phyloP scores from a whole-genome alignment of 306 rosid genomes.

The Styphnolobium japonicum region DNA sequence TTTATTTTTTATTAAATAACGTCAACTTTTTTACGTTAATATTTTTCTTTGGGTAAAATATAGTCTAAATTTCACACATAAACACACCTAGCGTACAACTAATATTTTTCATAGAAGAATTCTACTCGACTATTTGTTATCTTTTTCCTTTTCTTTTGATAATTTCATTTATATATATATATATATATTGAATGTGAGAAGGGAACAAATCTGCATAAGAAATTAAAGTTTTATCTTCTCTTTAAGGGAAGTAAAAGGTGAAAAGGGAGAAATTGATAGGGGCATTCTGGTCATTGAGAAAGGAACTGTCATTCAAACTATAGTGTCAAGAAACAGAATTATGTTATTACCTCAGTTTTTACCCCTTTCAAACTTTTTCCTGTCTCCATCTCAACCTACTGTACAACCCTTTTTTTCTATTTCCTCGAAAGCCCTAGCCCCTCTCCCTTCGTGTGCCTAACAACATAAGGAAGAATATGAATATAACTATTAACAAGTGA shows the following conservation, averaged over 20 bases:
- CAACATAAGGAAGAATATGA: constrained; percentile 32
- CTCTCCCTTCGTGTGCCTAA: background rate
- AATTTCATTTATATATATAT: background rate
- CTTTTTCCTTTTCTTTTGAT: too few species aligned
- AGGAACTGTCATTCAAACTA: constrained; percentile 73
- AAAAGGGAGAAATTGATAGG: constrained; percentile 18
- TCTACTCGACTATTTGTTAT: too few species aligned
- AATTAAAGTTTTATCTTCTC: constrained; percentile 24
- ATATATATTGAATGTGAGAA: background rate
- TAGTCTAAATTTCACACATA: too few species aligned
- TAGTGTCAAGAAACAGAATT: constrained; percentile 54
- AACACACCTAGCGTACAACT: too few species aligned
- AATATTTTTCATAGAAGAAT: too few species aligned
- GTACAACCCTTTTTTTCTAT: constrained; percentile 37
- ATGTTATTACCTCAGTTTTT: constrained; percentile 56
- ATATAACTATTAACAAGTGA: constrained; percentile 21
- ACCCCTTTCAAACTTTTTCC: constrained; percentile 43
- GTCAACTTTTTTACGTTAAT: too few species aligned
- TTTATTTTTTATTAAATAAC: too few species aligned
- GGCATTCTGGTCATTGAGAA: constrained; percentile 47
- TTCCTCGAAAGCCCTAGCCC: constrained; percentile 45
- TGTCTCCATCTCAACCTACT: constrained; percentile 47
- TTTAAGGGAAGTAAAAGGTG: constrained; percentile 1
- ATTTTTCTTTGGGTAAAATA: too few species aligned
- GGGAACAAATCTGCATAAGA: constrained; percentile 38